These are phyloP conservation scores for Fusarium devonianum DNA, from an alignment of 2,329 filamentous ascomycete genomes.

Conservation along the genomic window DNA sequence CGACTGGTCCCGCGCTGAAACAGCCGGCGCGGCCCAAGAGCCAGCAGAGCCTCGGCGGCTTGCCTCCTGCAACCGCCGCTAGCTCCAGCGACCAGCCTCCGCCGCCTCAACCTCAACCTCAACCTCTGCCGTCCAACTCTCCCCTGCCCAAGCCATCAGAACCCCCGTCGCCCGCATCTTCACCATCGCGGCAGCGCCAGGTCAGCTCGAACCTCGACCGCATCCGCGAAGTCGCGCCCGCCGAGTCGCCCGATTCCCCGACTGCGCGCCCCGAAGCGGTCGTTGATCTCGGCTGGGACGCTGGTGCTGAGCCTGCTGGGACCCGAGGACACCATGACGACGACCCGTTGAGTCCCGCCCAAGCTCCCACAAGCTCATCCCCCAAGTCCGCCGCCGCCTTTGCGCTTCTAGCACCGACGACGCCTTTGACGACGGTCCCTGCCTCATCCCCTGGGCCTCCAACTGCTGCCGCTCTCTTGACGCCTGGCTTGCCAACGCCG, in stretches of 20 bases:
- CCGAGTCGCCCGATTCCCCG: slow-evolving; percentile 22
- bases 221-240: slow-evolving; percentile 36
- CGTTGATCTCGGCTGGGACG: slow-evolving; percentile 31
- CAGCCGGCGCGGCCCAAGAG: slow-evolving; percentile 29
- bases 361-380: slow-evolving; percentile 31
- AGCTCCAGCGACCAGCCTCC: slow-evolving; percentile 37
- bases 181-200: slow-evolving; percentile 31
- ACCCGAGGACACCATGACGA: slow-evolving; percentile 40
- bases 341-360: slow-evolving; percentile 40
- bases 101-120: slow-evolving; percentile 35
- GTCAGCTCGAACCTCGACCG: slow-evolving; percentile 39
- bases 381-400: slow-evolving; percentile 22
- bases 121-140: slow-evolving; percentile 31
- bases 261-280: slow-evolving; percentile 24
- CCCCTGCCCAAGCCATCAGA: slow-evolving; percentile 29
- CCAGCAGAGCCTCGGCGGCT: slow-evolving; percentile 34
- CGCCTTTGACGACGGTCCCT: slow-evolving; percentile 52
- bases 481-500: slow-evolving; percentile 26
- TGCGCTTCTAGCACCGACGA: slow-evolving; percentile 18
- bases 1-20: slow-evolving; percentile 31
- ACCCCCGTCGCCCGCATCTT: slow-evolving; percentile 26
- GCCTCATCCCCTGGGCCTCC: slow-evolving; percentile 38
- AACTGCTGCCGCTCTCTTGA: slow-evolving; percentile 21
- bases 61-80: slow-evolving; percentile 33
- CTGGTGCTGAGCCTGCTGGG: slow-evolving; percentile 28